Conservation (phyloP, 1,284 basidiomycete species). For the Singerocomus inundabilis region DNA sequence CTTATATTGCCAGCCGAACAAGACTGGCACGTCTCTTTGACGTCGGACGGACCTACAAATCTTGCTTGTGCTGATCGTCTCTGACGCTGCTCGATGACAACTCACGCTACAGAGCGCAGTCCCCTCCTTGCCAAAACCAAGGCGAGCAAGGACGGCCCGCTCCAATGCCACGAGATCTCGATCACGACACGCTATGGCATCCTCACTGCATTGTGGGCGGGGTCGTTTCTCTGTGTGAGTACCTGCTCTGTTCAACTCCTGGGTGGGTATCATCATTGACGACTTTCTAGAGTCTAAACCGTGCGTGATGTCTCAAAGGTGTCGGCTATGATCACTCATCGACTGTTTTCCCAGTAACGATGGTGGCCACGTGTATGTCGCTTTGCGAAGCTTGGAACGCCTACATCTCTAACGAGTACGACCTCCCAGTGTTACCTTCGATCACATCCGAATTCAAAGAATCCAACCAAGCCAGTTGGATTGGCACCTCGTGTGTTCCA, state of each 20-base stretch:
- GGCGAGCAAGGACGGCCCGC: neutral
- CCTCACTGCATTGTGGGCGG: constrained; percentile 17
- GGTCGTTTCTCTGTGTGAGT: constrained; percentile 23
- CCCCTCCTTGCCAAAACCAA: constrained; percentile 8
- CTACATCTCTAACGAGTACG: neutral
- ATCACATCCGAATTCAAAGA: constrained; percentile 20
- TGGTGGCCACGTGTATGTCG: constrained; percentile 24
- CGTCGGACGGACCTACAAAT: too few relatives aligned
- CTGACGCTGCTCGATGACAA: neutral
- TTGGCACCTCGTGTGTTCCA: constrained; percentile 15
- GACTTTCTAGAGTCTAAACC: constrained; percentile 17
- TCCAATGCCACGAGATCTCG: constrained; percentile 12
- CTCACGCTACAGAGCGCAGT: constrained; percentile 3
- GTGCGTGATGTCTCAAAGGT: constrained; percentile 10
- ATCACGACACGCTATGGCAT: constrained; percentile 12
- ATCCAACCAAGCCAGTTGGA: constrained; percentile 21
- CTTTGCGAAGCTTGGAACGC: neutral
- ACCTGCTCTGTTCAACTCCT: neutral
- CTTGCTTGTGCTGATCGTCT: too few relatives aligned
- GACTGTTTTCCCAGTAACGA: constrained; percentile 19
- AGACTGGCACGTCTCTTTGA: too few relatives aligned
- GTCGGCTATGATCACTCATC: neutral
- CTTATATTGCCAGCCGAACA: too few relatives aligned
- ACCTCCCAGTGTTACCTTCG: constrained; percentile 16
- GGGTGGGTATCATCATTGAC: neutral